Conservation (phyloP, 257 asterid genomes). For the Verbascum thapsus region DNA sequence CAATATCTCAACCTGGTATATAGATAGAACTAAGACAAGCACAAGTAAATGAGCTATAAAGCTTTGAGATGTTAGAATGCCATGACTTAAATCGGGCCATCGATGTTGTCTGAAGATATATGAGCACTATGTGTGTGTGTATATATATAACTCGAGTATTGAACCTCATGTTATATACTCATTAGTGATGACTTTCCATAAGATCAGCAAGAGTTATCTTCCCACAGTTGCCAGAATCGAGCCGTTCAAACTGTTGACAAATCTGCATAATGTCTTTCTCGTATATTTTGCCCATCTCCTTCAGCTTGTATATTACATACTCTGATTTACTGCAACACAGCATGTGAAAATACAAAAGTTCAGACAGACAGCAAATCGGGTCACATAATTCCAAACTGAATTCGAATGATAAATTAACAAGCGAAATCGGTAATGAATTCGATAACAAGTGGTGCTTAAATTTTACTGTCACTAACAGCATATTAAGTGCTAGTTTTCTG, state of each 20-base stretch:
- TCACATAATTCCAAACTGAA: too few relatives aligned
- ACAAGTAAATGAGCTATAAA: too few relatives aligned
- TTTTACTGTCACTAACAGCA: too few relatives aligned
- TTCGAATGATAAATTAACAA: background rate
- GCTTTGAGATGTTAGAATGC: too few relatives aligned
- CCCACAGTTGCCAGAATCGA: conserved; percentile 82
- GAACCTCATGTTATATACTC: background rate
- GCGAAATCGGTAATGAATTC: background rate
- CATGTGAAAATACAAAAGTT: background rate
- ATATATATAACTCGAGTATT: background rate
- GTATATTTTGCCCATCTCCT: conserved; percentile 79
- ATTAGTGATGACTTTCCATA: conserved; percentile 57
- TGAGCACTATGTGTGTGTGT: background rate
- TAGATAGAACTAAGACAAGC: conserved; percentile 8
- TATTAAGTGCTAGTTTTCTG: too few relatives aligned
- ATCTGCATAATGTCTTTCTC: conserved; percentile 74
- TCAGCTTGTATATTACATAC: conserved; percentile 83
- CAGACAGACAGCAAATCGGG: too few relatives aligned
- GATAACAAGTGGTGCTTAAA: too few relatives aligned
- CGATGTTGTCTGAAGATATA: background rate
- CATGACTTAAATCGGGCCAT: background rate
- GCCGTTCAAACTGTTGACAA: conserved; percentile 76
- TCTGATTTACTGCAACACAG: conserved; percentile 75
- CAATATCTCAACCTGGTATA: conserved; percentile 29
- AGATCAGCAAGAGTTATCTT: conserved; percentile 89